phyloP scores from a whole-genome alignment of 169 alveolate species.

The Cryptosporidium tyzzeri region DNA sequence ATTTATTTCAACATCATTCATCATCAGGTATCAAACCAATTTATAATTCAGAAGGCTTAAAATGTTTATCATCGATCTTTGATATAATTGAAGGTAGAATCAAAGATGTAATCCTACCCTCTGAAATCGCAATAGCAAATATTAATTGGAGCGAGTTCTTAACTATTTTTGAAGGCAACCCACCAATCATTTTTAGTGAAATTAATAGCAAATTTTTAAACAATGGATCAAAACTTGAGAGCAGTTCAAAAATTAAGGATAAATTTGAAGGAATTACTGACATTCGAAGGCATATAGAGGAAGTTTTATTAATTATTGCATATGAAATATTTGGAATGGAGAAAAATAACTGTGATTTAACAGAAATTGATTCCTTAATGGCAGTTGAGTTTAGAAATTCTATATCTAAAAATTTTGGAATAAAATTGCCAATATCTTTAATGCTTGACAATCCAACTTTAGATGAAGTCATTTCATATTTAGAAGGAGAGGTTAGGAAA shows the following conservation, averaged over 20 bases:
- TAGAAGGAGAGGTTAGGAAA: conserved; percentile 18
- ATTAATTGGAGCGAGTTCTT: conserved; percentile 49
- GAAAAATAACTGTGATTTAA: conserved; percentile 6
- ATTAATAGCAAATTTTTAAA: neutral
- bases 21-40: conserved; percentile 31
- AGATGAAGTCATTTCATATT: conserved; percentile 43
- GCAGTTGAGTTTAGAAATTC: conserved; percentile 81
- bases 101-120: neutral
- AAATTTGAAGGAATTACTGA: conserved; percentile 31
- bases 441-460: conserved; percentile 79
- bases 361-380: conserved; percentile 80
- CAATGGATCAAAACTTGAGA: neutral
- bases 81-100: conserved; percentile 21
- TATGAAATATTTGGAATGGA: conserved; percentile 65
- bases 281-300: conserved; percentile 27
- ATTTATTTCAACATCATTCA: conserved; percentile 17
- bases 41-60: conserved; percentile 22
- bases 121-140: conserved; percentile 41
- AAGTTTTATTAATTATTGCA: neutral
- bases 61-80: conserved; percentile 22
- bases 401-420: conserved; percentile 62
- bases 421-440: conserved; percentile 78
- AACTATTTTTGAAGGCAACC: conserved; percentile 19
- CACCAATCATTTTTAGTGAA: conserved; percentile 38
- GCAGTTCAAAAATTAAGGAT: conserved; percentile 1